These are phyloP conservation scores for Kodamaea plutei DNA, from an alignment of 1,139 yeast genomes.

Conservation along the genomic window DNA sequence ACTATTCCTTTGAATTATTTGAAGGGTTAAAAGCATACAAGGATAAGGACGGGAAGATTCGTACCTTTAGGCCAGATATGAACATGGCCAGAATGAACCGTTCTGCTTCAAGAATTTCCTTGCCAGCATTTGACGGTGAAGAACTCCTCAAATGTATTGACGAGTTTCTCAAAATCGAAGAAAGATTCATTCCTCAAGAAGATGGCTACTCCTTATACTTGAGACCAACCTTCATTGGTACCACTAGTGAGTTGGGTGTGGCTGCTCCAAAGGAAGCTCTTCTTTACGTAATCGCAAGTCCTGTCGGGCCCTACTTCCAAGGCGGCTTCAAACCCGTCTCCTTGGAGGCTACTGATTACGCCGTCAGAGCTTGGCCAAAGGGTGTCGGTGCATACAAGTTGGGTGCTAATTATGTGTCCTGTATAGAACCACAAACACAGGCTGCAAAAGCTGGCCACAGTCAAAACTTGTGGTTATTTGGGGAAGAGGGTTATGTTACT, in stretches of 20 bases:
- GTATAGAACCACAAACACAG: constrained; percentile 80
- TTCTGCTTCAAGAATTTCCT: constrained; percentile 80
- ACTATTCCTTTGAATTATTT: constrained; percentile 90
- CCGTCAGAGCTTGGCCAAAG: constrained; percentile 99
- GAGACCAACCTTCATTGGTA: constrained; percentile 94
- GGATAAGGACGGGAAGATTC: constrained; percentile 60
- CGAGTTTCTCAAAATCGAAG: constrained; percentile 69
- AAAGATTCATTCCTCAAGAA: constrained; percentile 74
- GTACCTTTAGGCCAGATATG: constrained; percentile 86
- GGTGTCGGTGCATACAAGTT: constrained; percentile 94
- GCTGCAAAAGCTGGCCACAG: constrained; percentile 90
- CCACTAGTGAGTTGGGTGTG: constrained; percentile 83
- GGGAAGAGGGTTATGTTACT: constrained; percentile 82
- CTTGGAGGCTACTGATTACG: constrained; percentile 90
- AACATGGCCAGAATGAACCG: constrained; percentile 90
- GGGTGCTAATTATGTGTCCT: constrained; percentile 97
- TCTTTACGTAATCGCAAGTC: constrained; percentile 82
- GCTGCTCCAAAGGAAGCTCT: constrained; percentile 75
- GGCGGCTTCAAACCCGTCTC: constrained; percentile 93
- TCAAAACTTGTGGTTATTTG: constrained; percentile 95
- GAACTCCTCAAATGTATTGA: constrained; percentile 72
- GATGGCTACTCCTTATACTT: constrained; percentile 87
- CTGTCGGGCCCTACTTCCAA: constrained; percentile 90
- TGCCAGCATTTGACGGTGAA: constrained; percentile 79
- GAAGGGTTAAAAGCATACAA: constrained; percentile 96